Evolutionary conservation across 352 stramenopile genomes (phyloP).

Genomic region (Lagenidium sp.): DNA sequence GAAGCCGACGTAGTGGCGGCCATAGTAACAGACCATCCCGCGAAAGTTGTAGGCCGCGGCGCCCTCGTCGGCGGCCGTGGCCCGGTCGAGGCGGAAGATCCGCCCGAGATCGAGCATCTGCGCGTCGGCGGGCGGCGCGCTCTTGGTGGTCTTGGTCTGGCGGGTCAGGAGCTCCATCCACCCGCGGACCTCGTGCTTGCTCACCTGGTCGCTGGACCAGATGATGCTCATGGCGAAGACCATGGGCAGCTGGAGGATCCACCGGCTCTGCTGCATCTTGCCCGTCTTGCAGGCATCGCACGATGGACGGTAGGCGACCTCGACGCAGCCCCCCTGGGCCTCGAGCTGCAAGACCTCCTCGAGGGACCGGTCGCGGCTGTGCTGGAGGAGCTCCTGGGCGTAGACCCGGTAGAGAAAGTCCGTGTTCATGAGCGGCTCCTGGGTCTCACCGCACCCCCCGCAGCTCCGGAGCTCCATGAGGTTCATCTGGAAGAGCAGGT

Average conservation of each 20-base stretch:
- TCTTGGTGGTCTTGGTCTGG: slow-evolving; percentile 24
- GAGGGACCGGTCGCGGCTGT: slow-evolving; percentile 22
- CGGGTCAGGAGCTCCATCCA: slow-evolving; percentile 61
- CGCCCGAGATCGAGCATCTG: slow-evolving; percentile 53
- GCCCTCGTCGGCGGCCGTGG: slow-evolving; percentile 12
- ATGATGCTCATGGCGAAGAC: slow-evolving; percentile 81
- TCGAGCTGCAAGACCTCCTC: slow-evolving; percentile 49
- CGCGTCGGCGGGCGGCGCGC: slow-evolving; percentile 7
- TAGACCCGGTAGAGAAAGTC: slow-evolving; percentile 83
- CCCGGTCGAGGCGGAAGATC: slow-evolving; percentile 51
- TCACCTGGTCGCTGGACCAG: slow-evolving; percentile 60
- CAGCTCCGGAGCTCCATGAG: slow-evolving; percentile 78
- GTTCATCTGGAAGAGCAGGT: slow-evolving; percentile 83
- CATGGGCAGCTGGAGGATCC: slow-evolving; percentile 80
- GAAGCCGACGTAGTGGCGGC: slow-evolving; percentile 79
- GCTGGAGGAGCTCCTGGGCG: slow-evolving; percentile 48
- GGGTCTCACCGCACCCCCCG: slow-evolving; percentile 41
- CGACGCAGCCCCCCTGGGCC: slow-evolving; percentile 32
- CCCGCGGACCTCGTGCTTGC: slow-evolving; percentile 55
- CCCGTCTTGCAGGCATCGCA: slow-evolving; percentile 46
- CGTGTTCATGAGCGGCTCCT: slow-evolving; percentile 75
- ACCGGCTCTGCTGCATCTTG: slow-evolving; percentile 41
- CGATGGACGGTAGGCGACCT: slow-evolving; percentile 13
- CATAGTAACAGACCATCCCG: slow-evolving; percentile 83
- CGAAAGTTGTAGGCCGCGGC: slow-evolving; percentile 51